Base-by-base conservation (phyloP, 192 early-diverging fungal genomes). In the Chytriomyces sp. region DNA sequence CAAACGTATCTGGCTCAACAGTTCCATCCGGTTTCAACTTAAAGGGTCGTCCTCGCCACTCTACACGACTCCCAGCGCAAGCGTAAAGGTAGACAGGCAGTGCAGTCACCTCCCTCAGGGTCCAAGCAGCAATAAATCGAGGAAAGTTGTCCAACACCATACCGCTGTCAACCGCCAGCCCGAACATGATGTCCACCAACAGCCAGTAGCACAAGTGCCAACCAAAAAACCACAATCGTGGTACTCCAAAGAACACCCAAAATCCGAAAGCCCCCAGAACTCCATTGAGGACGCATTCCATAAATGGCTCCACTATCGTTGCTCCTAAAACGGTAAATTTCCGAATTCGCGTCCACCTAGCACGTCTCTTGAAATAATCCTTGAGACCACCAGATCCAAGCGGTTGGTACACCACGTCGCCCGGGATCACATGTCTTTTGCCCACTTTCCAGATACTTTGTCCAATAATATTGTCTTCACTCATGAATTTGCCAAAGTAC, bases 381-480 rank as follows among this genome's bases (percentile, higher is more conserved):
- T 79, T 61, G n/a, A 93, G 73, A 0, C 88, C 78, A 75, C 92
- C 83, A 4, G 82, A 79, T 39, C 93, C 95, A 3, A 94, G 80
- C 1, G 90, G 84, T 79, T 99, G 97, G 68, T 89, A 88, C 1
- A 94, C 95, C 39, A 91, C 72, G 64, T 99, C 96, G 33, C 85
- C 84, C 12, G 95, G 92, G 90, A 98, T 94, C 19, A 78, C 80
- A 79, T 99, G 97, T 54, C 87, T 70, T 52, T 88, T 83, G 1
- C 94, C 93, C 59, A 85, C 78, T 44, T 83, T 83, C 92, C 91
- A 95, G 17, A 99, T 77, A 7, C 88, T 89, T 34, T 90, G 88
- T 7, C 93, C 96, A 54, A 99, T 91, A 57, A 94, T 88, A 78
- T 99, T 99, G 76, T 99, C 96, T 74, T 99, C 96, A 14, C 91